Evolutionary conservation across 768 basidiomycete genomes (phyloP).

Genomic region (Mycena rebaudengoi): DNA sequence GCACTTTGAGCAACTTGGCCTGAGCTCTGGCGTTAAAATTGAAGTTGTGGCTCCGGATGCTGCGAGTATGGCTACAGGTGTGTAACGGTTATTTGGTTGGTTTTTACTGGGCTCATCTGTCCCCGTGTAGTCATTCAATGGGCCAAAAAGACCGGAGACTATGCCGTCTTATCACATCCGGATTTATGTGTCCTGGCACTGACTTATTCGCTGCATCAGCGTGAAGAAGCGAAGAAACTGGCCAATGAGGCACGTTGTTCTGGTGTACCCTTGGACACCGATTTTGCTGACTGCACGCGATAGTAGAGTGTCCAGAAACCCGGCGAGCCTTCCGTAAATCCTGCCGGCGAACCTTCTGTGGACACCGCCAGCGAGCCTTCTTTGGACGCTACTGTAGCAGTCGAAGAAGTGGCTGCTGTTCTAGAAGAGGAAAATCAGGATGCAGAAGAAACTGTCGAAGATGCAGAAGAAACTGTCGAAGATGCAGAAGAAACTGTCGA

Average conservation of each 20-base stretch:
- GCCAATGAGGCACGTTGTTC: conserved; percentile 36
- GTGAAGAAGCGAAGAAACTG: conserved; percentile 30
- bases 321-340: conserved; percentile 9
- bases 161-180: conserved; percentile 87
- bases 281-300: conserved; percentile 29
- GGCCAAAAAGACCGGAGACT: conserved; percentile 97
- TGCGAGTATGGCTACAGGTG: conserved; percentile 71
- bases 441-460: background rate
- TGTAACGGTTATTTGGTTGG: conserved; percentile 24
- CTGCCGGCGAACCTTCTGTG: conserved; percentile 22
- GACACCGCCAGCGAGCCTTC: conserved; percentile 18
- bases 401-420: conserved; percentile 14
- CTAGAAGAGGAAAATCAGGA: conserved; percentile 18
- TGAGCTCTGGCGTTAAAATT: conserved; percentile 80
- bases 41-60: conserved; percentile 76
- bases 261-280: background rate
- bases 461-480: conserved; percentile 22
- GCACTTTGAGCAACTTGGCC: conserved; percentile 81
- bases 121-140: conserved; percentile 78
- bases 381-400: conserved; percentile 14
- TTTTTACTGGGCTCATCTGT: background rate
- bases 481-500: conserved; percentile 25
- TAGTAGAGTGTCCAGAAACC: conserved; percentile 30
- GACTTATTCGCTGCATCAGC: conserved; percentile 77
- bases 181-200: conserved; percentile 93